Evolutionary conservation across 257 asterid species (phyloP).

Genomic region (Solanum raphanifolium): DNA sequence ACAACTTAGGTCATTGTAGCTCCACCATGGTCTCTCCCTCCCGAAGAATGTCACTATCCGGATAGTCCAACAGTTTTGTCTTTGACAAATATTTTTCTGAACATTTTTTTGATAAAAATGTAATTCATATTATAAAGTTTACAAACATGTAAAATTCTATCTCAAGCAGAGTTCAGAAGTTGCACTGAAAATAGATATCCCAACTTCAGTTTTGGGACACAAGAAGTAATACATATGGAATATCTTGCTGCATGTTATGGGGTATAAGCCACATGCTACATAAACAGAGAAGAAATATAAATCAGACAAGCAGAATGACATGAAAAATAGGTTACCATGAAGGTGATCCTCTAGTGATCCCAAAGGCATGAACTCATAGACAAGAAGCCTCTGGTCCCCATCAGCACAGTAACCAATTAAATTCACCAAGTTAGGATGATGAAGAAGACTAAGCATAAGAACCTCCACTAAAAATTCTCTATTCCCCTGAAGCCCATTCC

Average conservation of each 20-base stretch:
- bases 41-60: not conserved
- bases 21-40: not conserved
- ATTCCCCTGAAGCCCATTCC: slow-evolving; percentile 98
- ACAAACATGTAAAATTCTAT: not conserved
- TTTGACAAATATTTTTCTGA: not conserved
- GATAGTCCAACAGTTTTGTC: not conserved
- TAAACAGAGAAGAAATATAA: not conserved
- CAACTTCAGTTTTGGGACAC: not conserved
- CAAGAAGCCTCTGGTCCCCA: slow-evolving; percentile 98
- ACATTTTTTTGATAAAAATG: not conserved
- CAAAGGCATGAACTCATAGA: slow-evolving; percentile 94
- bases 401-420: slow-evolving; percentile 97
- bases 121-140: not conserved
- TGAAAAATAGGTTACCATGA: slow-evolving; percentile 46
- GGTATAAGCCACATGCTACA: not conserved
- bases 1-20: not conserved
- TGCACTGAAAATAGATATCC: not conserved
- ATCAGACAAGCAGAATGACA: not conserved
- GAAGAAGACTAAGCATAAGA: slow-evolving; percentile 97
- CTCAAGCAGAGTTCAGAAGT: not conserved
- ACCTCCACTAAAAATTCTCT: slow-evolving; percentile 96
- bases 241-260: not conserved
- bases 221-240: not conserved
- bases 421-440: slow-evolving; percentile 87
- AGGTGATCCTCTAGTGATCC: slow-evolving; percentile 98